Conservation (phyloP, 2,329 filamentous ascomycete species). For the Oidium heveae region DNA sequence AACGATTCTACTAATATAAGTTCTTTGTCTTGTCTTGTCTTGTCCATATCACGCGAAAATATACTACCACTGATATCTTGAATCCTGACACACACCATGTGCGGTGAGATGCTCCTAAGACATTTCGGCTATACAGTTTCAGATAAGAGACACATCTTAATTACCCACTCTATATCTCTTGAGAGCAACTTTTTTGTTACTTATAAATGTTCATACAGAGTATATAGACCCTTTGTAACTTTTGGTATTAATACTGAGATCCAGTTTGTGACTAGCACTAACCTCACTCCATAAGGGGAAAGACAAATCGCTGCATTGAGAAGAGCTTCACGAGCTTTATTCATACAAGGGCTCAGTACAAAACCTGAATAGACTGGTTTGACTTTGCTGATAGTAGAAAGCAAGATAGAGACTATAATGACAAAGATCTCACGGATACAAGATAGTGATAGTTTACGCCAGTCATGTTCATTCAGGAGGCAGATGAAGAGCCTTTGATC, state of each 20-base stretch:
- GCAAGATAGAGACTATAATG: too few relatives aligned
- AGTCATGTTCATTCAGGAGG: background rate
- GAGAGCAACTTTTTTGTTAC: too few relatives aligned
- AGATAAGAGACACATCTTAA: background rate
- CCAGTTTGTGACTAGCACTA: background rate
- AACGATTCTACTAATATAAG: too few relatives aligned
- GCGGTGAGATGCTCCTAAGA: background rate
- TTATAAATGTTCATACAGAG: background rate
- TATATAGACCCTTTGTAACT: background rate
- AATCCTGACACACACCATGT: too few relatives aligned
- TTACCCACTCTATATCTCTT: background rate
- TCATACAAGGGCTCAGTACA: background rate
- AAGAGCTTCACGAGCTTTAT: background rate
- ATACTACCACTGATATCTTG: too few relatives aligned
- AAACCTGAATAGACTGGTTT: background rate
- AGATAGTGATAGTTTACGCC: too few relatives aligned
- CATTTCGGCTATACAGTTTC: background rate
- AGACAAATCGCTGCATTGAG: background rate
- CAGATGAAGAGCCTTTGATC: background rate
- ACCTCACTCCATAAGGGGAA: background rate
- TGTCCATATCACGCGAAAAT: too few relatives aligned
- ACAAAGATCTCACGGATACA: too few relatives aligned
- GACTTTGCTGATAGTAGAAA: too few relatives aligned
- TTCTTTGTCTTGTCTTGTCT: too few relatives aligned
- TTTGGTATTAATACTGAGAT: background rate